Base-by-base conservation (phyloP, 176 grass and related monocot species). In the Otatea glauca region DNA sequence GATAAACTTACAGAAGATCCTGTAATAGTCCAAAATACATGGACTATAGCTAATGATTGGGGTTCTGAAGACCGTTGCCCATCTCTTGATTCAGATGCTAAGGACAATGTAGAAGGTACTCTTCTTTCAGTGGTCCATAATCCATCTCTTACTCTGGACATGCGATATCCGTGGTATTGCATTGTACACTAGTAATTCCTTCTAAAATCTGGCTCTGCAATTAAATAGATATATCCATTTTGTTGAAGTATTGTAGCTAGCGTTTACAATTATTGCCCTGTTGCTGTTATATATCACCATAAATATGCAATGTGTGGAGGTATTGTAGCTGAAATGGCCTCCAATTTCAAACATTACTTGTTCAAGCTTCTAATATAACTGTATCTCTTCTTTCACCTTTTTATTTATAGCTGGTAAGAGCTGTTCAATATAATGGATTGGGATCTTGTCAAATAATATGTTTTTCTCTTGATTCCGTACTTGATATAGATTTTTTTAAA, bases 1-100 rank as follows among this genome's bases (percentile, higher is more conserved):
- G 97, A 99, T 92, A 99, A 96, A 90, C 90, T 94, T 85, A 96
- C 97, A 68, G 97, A 96, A 77, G 93, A 99, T 92, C 92, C 97
- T 83, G 93, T 99, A 7, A 94, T 99, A 79, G 97, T 99, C 43
- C 97, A 99, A 87, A 99, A 99, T 83, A 92, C 97, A 16, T 99
- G 97, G 97, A 94, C 92, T 43, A 65, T 79, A 88, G 79, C 88
- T 71, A 62, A 88, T 84, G 97, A 99, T 75, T 99, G 97, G 97
- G 93, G 90, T 81, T 82, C 85, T 81, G 97, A 99, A 91, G 81
- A 92, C 42, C 97, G 97, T 70, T 99, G 97, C 54, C 97, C 93
- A 74, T 84, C 83, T 44, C 82, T 83, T 89, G 88, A 83, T 88
- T 73, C 89, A 0, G 75, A 91, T 70, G 71, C 85, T 82, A 94